Evolutionary conservation across 2,329 filamentous ascomycete species (phyloP).

Genomic region (Fusarium devonianum): DNA sequence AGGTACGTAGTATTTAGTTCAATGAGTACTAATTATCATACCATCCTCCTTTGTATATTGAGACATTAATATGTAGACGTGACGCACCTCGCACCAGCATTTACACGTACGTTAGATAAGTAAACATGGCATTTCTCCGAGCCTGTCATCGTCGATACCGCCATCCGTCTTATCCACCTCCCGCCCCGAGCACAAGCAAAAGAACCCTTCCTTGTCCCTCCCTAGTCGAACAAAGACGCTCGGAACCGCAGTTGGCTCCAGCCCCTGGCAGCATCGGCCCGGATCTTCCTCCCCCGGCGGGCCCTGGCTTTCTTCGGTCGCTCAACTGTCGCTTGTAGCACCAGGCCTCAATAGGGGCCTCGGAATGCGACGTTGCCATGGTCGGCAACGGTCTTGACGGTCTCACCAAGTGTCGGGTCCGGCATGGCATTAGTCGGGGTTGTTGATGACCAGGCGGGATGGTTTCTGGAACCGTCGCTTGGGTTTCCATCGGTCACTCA

Average conservation of each 20-base stretch:
- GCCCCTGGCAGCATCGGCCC: slow-evolving; percentile 38
- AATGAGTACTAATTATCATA: no score
- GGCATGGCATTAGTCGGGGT: slow-evolving; percentile 16
- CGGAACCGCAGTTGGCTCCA: slow-evolving; percentile 37
- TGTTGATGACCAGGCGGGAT: slow-evolving; percentile 16
- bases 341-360: slow-evolving; percentile 28
- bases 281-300: slow-evolving; percentile 41
- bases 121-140: no score
- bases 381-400: background rate
- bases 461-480: slow-evolving; percentile 6
- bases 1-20: no score
- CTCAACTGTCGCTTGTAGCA: slow-evolving; percentile 12
- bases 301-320: slow-evolving; percentile 26
- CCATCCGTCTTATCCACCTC: slow-evolving; percentile 21
- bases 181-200: slow-evolving; percentile 22
- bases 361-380: slow-evolving; percentile 5
- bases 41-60: no score
- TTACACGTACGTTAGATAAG: no score
- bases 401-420: background rate
- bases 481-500: slow-evolving; percentile 12
- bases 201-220: slow-evolving; percentile 24
- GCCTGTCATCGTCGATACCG: slow-evolving; percentile 24
- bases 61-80: no score
- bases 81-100: no score
- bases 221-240: slow-evolving; percentile 30